Base-by-base conservation (phyloP, 108 stramenopile genomes). In the Nitzschia palea region DNA sequence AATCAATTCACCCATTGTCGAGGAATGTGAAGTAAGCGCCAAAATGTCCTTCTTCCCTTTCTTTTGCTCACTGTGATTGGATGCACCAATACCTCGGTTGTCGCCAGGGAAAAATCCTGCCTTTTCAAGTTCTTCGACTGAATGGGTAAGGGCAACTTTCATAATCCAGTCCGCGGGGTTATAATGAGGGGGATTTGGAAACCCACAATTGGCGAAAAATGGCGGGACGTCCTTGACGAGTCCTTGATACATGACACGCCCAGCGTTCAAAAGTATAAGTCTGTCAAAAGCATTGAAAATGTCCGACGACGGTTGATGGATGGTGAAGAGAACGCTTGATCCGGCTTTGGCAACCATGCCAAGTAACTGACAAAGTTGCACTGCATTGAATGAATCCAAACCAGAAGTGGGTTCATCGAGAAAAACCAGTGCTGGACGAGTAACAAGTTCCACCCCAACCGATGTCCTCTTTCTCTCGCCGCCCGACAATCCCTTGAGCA, bases 351-450 rank as follows among this genome's bases (percentile, higher is more conserved):
- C 89, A 25, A 96, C 69, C 53, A 76, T 55, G 4, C 68, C 50
- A n/a, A 96, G 81, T 28, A 89, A 28, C 42, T 79, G 27, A 27
- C 88, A 76, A 14, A 91, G 68, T 55, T 79, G 62, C 15, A 76
- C 52, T 17, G 94, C 91, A 52, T 78, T 71, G 70, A 74, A 79
- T 3, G 74, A 55, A 57, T 92, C 89, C 8, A 96, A 65, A 10
- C 91, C 91, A 36, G 65, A 73, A 2, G 95, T 96, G 23, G 95
- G 94, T 71, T 86, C 55, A 83, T 87, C 79, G 78, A 90, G 54
- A 74, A 85, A 71, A 34, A 93, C 60, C 48, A 78, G 58, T 2
- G 61, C 27, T 9, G 86, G 82, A 22, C 65, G 50, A 3, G 81
- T 74, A 6, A 86, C 72, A 32, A 81, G 50, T 56, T 89, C 91